These are phyloP conservation scores for Daedaleopsis sinensis DNA, from an alignment of 768 basidiomycete genomes.

Conservation along the genomic window DNA sequence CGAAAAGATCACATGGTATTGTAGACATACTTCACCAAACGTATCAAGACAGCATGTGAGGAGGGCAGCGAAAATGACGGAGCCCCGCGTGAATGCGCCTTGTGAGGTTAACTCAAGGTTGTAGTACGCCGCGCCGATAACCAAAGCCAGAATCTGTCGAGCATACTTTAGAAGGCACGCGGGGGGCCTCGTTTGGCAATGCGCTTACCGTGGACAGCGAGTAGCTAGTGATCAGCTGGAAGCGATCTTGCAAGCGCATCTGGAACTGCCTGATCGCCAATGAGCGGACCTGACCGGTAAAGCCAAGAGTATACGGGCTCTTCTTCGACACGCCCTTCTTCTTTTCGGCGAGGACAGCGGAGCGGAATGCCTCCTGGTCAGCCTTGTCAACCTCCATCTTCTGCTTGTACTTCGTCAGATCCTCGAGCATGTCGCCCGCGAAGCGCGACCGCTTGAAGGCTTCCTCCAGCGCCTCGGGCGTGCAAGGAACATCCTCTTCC, in stretches of 20 bases:
- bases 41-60: constrained; percentile 72
- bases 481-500: constrained; percentile 59
- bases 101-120: constrained; percentile 71
- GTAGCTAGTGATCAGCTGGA: constrained; percentile 76
- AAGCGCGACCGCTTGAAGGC: constrained; percentile 58
- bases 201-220: constrained; percentile 57
- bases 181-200: constrained; percentile 17
- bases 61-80: constrained; percentile 75
- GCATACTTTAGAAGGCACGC: not conserved
- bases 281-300: constrained; percentile 71
- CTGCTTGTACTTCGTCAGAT: constrained; percentile 57
- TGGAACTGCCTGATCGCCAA: constrained; percentile 76
- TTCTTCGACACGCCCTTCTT: constrained; percentile 74
- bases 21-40: constrained; percentile 60
- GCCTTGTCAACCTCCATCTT: constrained; percentile 59
- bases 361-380: constrained; percentile 78
- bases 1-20: not conserved
- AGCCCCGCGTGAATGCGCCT: constrained; percentile 87
- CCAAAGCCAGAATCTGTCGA: constrained; percentile 53
- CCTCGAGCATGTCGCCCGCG: constrained; percentile 44
- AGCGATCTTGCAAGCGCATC: constrained; percentile 72
- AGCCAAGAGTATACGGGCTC: constrained; percentile 84
- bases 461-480: constrained; percentile 67
- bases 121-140: constrained; percentile 76
- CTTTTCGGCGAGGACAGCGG: constrained; percentile 76